Evolutionary conservation across 495 filamentous ascomycete genomes (phyloP), one percentile per base, ranked within the genome.

Genomic region (Xylaria grammica): DNA sequence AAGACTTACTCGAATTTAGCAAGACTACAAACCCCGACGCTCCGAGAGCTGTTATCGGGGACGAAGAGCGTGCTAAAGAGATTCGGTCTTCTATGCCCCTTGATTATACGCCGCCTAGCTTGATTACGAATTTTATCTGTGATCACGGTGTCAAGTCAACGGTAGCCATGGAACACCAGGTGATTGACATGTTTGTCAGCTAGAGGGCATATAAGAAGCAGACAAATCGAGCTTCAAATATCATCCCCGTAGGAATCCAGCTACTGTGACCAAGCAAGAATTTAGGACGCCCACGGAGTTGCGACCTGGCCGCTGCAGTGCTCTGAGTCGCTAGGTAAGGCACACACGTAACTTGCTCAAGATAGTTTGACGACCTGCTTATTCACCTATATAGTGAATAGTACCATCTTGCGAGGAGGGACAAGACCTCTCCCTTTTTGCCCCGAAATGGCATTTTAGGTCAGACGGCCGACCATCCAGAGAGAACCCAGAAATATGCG

Each of bases 71-170:
- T 42, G 68, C 67, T 15, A 64, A 51, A 34, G 68, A 67, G 36
- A 58, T 77, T 5, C 68, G 69, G 7, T 70, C 76, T 49, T 50
- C 60, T 53, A 74, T 75, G 51, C 81, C 77, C 45, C 93, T 98
- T 15, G 95, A 99, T 73, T 97, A 91, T 72, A 97, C 93, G 71
- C 90, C 92, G 36, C 91, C 91, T 8, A 84, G 92, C 67, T 79
- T 93, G 53, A 92, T 97, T 46, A 90, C 90, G 80, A 65, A 59
- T 22, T 68, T 75, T 44, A 30, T 82, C 44, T 80, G 77, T 8
- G 77, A 82, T 65, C 75, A 76, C 60, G 79, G 78, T 46, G 72
- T 79, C 55, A 78, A 79, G 66, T 77, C 75, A 53, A 68, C 79
- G 26, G 70, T 68, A 52, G 69, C 66, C 11, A 70, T 74, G 24